Percentiles rank a stretch among this genome's conserved stretches.
Evolutionary conservation across 148 eudicot genomes (phyloP).

Genomic region (Chenopodium quinoa): DNA sequence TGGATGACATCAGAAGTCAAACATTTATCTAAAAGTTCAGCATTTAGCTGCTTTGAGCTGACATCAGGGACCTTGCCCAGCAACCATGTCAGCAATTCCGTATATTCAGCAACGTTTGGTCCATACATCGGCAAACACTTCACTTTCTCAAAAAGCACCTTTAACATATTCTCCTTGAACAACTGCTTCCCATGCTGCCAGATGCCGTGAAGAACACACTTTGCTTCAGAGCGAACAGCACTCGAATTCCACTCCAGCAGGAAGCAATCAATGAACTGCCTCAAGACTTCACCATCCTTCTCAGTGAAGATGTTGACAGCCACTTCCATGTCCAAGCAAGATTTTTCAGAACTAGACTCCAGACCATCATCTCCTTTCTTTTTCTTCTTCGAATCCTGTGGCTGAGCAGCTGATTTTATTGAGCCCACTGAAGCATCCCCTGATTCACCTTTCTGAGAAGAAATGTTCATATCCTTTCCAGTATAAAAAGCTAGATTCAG

Average conservation of each 20-base stretch:
- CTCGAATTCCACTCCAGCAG: constrained; percentile 96
- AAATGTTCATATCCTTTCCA: constrained; percentile 67
- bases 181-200: constrained; percentile 94
- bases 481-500: constrained; percentile 80
- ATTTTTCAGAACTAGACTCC: constrained; percentile 78
- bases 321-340: constrained; percentile 88
- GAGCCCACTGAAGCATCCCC: constrained; percentile 62
- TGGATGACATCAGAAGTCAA: constrained; percentile 82
- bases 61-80: constrained; percentile 76
- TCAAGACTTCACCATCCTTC: constrained; percentile 66
- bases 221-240: constrained; percentile 92
- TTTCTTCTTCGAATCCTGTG: constrained; percentile 85
- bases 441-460: constrained; percentile 58
- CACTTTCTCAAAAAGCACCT: constrained; percentile 72
- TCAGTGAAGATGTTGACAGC: constrained; percentile 67
- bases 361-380: constrained; percentile 91
- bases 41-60: constrained; percentile 58
- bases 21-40: constrained; percentile 80
- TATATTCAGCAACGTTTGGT: constrained; percentile 81
- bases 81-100: constrained; percentile 73
- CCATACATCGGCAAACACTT: constrained; percentile 88
- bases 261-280: constrained; percentile 80
- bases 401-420: constrained; percentile 57
- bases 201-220: constrained; percentile 72
- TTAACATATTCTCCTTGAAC: constrained; percentile 73